Percentiles rank a stretch among this genome's conserved stretches.
phyloP scores from a whole-genome alignment of 2,329 filamentous ascomycete genomes.

The Daldinia sp. region DNA sequence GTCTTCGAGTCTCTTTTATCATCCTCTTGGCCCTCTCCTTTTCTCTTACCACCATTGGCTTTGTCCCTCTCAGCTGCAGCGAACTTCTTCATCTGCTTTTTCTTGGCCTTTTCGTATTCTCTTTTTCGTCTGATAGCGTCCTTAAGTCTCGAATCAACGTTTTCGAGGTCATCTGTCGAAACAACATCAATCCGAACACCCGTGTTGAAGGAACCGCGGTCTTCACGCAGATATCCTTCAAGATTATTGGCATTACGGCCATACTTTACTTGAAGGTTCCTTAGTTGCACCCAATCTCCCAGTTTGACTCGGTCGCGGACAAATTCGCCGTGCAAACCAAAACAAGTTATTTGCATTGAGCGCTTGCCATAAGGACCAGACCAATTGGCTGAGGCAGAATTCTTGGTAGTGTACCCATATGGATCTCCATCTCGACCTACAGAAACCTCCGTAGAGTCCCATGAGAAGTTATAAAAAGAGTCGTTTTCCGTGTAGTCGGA shows the following conservation, averaged over 20 bases:
- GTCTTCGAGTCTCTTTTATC: slow-evolving; percentile 43
- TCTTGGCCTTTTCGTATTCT: slow-evolving; percentile 67
- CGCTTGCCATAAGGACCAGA: slow-evolving; percentile 79
- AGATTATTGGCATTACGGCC: slow-evolving; percentile 66
- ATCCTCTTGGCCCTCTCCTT: slow-evolving; percentile 34
- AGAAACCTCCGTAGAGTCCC: slow-evolving; percentile 47
- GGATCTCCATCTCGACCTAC: slow-evolving; percentile 63
- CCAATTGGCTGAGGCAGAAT: slow-evolving; percentile 64
- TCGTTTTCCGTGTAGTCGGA: slow-evolving; percentile 85
- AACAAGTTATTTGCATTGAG: slow-evolving; percentile 79
- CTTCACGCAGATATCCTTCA: slow-evolving; percentile 78
- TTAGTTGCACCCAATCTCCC: slow-evolving; percentile 73
- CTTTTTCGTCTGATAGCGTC: slow-evolving; percentile 72
- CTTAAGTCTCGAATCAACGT: slow-evolving; percentile 62
- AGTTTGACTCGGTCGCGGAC: slow-evolving; percentile 67
- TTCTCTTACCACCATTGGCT: slow-evolving; percentile 40
- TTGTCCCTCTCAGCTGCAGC: slow-evolving; percentile 26
- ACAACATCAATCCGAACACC: slow-evolving; percentile 71
- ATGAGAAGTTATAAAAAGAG: slow-evolving; percentile 67
- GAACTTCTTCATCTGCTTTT: slow-evolving; percentile 45
- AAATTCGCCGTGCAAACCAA: slow-evolving; percentile 72
- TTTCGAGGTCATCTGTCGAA: slow-evolving; percentile 56
- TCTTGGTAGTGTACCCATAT: slow-evolving; percentile 63
- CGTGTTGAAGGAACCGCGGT: slow-evolving; percentile 57
- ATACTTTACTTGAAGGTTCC: slow-evolving; percentile 78